phyloP scores from a whole-genome alignment of 225 moss, liverwort and hornwort genomes.

The Rhytidiadelphus loreus region DNA sequence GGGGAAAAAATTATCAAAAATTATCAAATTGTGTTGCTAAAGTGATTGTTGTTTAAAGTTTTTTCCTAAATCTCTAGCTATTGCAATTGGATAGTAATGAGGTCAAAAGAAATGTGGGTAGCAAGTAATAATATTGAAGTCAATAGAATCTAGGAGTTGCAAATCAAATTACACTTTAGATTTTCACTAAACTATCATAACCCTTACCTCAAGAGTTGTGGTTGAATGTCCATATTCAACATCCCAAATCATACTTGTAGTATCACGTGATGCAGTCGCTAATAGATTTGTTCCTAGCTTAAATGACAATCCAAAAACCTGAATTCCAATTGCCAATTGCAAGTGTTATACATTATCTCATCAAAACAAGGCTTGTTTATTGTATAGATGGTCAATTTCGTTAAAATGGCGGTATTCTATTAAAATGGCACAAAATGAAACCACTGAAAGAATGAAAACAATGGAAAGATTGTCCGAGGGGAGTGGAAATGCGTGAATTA shows the following conservation, averaged over 20 bases:
- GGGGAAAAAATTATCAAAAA: not conserved
- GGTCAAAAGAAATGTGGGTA: not conserved
- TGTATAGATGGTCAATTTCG: no score
- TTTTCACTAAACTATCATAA: not conserved
- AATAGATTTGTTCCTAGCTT: not conserved
- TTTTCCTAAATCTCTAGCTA: accelerated
- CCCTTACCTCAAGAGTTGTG: not conserved
- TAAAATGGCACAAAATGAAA: no score
- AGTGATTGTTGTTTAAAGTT: not conserved
- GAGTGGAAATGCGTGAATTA: no score
- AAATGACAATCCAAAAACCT: not conserved
- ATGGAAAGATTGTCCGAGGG: no score
- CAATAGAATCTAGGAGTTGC: not conserved
- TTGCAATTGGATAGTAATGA: not conserved
- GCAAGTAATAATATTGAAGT: accelerated
- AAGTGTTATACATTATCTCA: not conserved
- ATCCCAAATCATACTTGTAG: not conserved
- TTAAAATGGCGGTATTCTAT: no score
- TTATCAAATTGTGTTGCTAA: not conserved
- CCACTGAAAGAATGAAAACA: no score
- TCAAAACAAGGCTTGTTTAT: not conserved
- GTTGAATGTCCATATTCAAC: not conserved
- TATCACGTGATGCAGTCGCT: not conserved
- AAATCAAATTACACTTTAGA: not conserved
- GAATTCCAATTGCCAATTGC: not conserved